Conservation (phyloP, 352 stramenopile species). For the Phytophthora sansomeana region DNA sequence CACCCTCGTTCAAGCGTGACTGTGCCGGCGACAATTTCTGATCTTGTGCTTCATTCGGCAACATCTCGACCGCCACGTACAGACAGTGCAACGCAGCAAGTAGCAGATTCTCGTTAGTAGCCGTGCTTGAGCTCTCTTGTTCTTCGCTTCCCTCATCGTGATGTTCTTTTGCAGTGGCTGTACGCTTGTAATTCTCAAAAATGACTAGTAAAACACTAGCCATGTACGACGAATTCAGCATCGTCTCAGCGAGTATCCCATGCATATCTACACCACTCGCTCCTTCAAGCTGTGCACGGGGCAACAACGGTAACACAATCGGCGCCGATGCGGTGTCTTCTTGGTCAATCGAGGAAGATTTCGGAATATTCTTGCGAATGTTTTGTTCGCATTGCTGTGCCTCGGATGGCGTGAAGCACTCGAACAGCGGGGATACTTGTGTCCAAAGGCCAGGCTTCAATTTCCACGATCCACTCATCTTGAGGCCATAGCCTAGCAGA, state of each 20-base stretch:
- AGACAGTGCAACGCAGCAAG: conserved; percentile 62
- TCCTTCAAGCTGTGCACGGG: conserved; percentile 22
- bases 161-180: not conserved
- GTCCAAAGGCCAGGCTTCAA: conserved; percentile 65
- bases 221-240: conserved; percentile 62
- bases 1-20: not conserved
- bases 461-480: conserved; percentile 76
- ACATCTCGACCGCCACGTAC: conserved; percentile 53
- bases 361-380: conserved; percentile 50
- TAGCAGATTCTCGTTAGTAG: conserved; percentile 61
- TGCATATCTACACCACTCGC: conserved; percentile 40
- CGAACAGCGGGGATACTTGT: conserved; percentile 70
- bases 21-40: not conserved
- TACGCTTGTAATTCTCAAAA: conserved; percentile 48
- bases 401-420: conserved; percentile 81
- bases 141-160: conserved; percentile 1
- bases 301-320: conserved; percentile 45
- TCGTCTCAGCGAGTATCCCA: conserved; percentile 41
- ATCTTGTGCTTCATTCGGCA: conserved; percentile 20
- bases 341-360: conserved; percentile 15
- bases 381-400: conserved; percentile 82
- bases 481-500: conserved; percentile 62
- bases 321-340: conserved; percentile 3
- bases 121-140: conserved; percentile 5
- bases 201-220: conserved; percentile 52